Percentiles rank a stretch among this genome's conserved stretches.
Conservation (phyloP, 208 protist species). For the Crithidia brevicula region DNA sequence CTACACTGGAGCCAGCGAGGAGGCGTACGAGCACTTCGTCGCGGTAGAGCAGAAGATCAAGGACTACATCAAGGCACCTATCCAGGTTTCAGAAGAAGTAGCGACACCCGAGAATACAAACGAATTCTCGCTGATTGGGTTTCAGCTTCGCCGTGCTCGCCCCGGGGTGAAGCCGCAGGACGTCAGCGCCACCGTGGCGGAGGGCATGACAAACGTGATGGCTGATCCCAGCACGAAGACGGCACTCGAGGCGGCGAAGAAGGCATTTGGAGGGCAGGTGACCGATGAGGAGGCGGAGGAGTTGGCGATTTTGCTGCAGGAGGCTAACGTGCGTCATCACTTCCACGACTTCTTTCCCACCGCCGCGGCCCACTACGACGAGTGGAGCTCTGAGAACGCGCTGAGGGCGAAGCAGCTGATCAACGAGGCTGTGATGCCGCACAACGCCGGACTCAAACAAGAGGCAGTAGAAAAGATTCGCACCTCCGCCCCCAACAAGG, state of each 20-base stretch:
- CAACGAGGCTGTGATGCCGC: constrained; percentile 40
- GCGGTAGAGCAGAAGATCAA: constrained; percentile 66
- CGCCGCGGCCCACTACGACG: constrained; percentile 55
- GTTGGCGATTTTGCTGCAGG: constrained; percentile 67
- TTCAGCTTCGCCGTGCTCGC: constrained; percentile 56
- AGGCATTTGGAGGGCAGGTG: constrained; percentile 54
- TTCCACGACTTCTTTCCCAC: constrained; percentile 84
- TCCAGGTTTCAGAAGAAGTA: constrained; percentile 39
- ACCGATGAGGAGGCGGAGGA: constrained; percentile 76
- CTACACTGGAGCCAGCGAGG: constrained; percentile 68
- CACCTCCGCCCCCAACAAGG: constrained; percentile 40
- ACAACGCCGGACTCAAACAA: constrained; percentile 35
- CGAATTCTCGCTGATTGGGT: constrained; percentile 62
- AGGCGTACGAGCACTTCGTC: constrained; percentile 60
- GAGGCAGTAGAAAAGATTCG: constrained; percentile 63
- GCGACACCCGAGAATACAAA: constrained; percentile 71
- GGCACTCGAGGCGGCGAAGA: constrained; percentile 53
- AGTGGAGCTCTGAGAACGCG: constrained; percentile 60
- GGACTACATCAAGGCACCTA: constrained; percentile 47
- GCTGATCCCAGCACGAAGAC: constrained; percentile 35
- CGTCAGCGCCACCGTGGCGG: constrained; percentile 46
- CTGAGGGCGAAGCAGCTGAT: constrained; percentile 45
- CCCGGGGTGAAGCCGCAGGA: constrained; percentile 36
- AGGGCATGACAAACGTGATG: constrained; percentile 53
- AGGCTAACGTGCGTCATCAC: constrained; percentile 73